Evolutionary conservation across 1,284 basidiomycete species (phyloP).

Genomic region (Inonotus hispidus): DNA sequence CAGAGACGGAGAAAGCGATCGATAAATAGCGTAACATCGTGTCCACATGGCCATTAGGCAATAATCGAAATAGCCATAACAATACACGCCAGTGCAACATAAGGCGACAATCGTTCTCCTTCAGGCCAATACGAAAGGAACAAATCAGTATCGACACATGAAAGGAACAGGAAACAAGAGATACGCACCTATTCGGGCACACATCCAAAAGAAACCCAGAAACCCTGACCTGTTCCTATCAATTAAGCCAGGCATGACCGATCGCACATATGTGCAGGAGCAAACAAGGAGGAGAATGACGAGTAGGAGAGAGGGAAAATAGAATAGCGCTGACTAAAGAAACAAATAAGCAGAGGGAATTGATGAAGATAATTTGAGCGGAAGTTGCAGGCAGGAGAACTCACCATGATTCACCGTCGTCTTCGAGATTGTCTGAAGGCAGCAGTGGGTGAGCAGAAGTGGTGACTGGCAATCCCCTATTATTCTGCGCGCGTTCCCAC

Average conservation of each 20-base stretch:
- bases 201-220: conserved; percentile 89
- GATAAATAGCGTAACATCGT: background rate
- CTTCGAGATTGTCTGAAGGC: background rate
- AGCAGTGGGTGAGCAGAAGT: too few relatives aligned
- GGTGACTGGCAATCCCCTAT: too few relatives aligned
- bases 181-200: conserved; percentile 78
- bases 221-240: conserved; percentile 95
- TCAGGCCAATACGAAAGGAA: background rate
- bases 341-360: background rate
- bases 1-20: background rate
- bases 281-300: conserved; percentile 93
- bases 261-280: conserved; percentile 94
- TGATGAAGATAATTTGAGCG: background rate
- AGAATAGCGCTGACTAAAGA: conserved; percentile 90
- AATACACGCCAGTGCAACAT: conserved; percentile 61
- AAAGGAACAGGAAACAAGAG: background rate
- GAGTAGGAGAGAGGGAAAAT: conserved; percentile 93
- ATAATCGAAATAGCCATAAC: conserved; percentile 36
- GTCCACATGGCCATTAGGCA: conserved; percentile 12
- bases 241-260: conserved; percentile 82
- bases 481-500: too few relatives aligned
- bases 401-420: background rate
- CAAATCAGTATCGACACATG: background rate
- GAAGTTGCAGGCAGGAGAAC: background rate
- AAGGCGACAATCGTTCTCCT: conserved; percentile 65